Evolutionary conservation across 441 rosid species (phyloP).

Genomic region (Erodium moschatum): DNA sequence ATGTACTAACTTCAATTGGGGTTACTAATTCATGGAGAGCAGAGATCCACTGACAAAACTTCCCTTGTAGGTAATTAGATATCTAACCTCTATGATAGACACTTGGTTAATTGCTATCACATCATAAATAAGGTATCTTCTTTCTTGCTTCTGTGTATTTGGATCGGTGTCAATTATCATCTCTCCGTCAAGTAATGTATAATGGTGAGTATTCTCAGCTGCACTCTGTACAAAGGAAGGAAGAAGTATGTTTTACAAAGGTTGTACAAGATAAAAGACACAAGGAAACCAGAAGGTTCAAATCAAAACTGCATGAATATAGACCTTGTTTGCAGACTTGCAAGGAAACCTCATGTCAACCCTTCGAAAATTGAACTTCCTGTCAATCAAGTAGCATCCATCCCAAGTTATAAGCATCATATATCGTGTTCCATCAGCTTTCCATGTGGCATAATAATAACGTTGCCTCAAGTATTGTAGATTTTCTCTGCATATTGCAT

Average conservation of each 20-base stretch:
- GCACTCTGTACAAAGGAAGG: slow-evolving; percentile 42
- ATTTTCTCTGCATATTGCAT: slow-evolving; percentile 57
- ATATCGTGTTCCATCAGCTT: slow-evolving; percentile 98
- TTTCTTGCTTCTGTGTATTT: slow-evolving; percentile 82
- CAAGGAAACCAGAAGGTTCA: slow-evolving; percentile 9
- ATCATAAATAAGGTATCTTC: slow-evolving; percentile 97
- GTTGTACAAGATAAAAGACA: slow-evolving; percentile 14
- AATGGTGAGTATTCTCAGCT: slow-evolving; percentile 78
- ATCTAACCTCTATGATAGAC: slow-evolving; percentile 77
- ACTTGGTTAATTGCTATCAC: slow-evolving; percentile 71
- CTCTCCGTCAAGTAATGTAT: slow-evolving; percentile 91
- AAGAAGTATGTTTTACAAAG: not conserved
- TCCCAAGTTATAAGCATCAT: slow-evolving; percentile 89
- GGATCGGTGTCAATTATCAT: slow-evolving; percentile 95
- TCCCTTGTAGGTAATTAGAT: slow-evolving; percentile 2
- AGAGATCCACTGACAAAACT: slow-evolving; percentile 4
- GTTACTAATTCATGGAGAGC: slow-evolving; percentile 1
- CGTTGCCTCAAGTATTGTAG: slow-evolving; percentile 89
- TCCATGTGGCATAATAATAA: slow-evolving; percentile 98
- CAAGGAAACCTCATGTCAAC: slow-evolving; percentile 98
- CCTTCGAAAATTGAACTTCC: slow-evolving; percentile 81
- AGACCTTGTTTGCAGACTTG: slow-evolving; percentile 57
- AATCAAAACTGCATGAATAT: slow-evolving; percentile 24
- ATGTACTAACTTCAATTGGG: not conserved
- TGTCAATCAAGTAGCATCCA: slow-evolving; percentile 85